Evolutionary conservation across 139 green algal species (phyloP), one percentile per base, ranked within the genome.

Genomic region (Closterium sp.): DNA sequence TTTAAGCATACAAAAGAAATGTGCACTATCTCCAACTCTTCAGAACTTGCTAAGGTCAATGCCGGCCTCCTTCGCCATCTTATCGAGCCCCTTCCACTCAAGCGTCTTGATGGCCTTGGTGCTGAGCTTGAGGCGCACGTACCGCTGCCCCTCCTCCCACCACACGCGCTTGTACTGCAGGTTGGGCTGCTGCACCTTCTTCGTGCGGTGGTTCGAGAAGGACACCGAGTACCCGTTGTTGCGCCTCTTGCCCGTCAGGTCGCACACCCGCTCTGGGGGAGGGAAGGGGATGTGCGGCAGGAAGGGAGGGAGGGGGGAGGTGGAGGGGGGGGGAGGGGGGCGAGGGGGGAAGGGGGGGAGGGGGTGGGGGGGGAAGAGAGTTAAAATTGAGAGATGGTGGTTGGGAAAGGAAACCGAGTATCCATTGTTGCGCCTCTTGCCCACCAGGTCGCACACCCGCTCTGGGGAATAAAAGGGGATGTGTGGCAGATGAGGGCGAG

Each of bases 141-240:
- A 95, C 95, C 98, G 23, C 95, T 99, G 91, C 97, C 97, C 1
- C 94, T 98, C 81, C 96, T 95, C 93, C 96, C 97, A 98, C 93
- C 94, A 98, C 3, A 98, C 85, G 89, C 95, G 95, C 94, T 98
- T 97, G 43, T 95, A 93, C 93, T 98, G 97, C 81, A 99, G 95
- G 96, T 99, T 99, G 64, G 95, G 95, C 88, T 98, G 93, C 95
- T 99, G 98, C 95, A 97, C 96, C 93, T 98, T 98, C 95, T 98
- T 97, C 95, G 96, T 99, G 87, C 98, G 96, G 95, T 98, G 98
- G 96, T 99, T 98, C 19, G 97, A 99, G 95, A 99, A 99, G 84
- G 96, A 98, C 6, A 99, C 97, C 4, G 94, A 91, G 93, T 98
- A 98, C 34, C 96, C 98, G 94, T 99, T 99, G 96, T 99, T 99